phyloP scores from a whole-genome alignment of 2,329 filamentous ascomycete species.

The Ophiocordyceps australis region DNA sequence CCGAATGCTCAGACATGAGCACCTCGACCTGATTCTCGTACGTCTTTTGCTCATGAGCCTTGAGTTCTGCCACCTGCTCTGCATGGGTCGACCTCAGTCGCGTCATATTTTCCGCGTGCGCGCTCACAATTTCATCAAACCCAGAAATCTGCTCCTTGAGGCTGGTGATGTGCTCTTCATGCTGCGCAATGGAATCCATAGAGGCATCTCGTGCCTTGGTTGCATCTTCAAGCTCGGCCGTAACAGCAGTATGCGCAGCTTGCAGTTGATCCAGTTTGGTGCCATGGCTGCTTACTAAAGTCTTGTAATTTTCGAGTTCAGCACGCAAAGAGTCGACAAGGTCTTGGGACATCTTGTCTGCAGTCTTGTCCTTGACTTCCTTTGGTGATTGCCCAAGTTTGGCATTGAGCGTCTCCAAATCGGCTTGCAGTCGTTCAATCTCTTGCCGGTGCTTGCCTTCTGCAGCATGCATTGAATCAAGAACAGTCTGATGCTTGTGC shows the following conservation, averaged over 20 bases:
- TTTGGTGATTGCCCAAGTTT: slow-evolving; percentile 25
- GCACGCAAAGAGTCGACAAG: slow-evolving; percentile 44
- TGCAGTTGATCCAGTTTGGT: slow-evolving; percentile 59
- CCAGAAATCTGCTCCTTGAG: slow-evolving; percentile 41
- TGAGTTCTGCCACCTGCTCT: slow-evolving; percentile 29
- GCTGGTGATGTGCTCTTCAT: slow-evolving; percentile 27
- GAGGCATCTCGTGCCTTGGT: slow-evolving; percentile 38
- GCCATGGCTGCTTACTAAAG: slow-evolving; percentile 49
- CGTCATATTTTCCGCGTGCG: slow-evolving; percentile 31
- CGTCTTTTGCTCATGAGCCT: slow-evolving; percentile 28
- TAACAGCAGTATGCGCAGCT: slow-evolving; percentile 46
- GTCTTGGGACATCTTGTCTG: slow-evolving; percentile 35
- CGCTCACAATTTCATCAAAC: slow-evolving; percentile 38
- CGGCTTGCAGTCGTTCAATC: slow-evolving; percentile 52
- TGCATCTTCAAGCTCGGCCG: slow-evolving; percentile 49
- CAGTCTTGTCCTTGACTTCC: slow-evolving; percentile 21
- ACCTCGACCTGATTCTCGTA: slow-evolving; percentile 38
- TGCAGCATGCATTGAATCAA: slow-evolving; percentile 52
- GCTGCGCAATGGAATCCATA: slow-evolving; percentile 21
- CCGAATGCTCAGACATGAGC: slow-evolving; percentile 42
- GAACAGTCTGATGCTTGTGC: slow-evolving; percentile 50
- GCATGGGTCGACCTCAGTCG: slow-evolving; percentile 29
- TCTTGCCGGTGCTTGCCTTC: slow-evolving; percentile 57
- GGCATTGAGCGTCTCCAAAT: slow-evolving; percentile 34
- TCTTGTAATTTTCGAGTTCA: slow-evolving; percentile 69